These are phyloP conservation scores for Leptographium lundbergii DNA, from an alignment of 2,329 filamentous ascomycete species.

Conservation along the genomic window DNA sequence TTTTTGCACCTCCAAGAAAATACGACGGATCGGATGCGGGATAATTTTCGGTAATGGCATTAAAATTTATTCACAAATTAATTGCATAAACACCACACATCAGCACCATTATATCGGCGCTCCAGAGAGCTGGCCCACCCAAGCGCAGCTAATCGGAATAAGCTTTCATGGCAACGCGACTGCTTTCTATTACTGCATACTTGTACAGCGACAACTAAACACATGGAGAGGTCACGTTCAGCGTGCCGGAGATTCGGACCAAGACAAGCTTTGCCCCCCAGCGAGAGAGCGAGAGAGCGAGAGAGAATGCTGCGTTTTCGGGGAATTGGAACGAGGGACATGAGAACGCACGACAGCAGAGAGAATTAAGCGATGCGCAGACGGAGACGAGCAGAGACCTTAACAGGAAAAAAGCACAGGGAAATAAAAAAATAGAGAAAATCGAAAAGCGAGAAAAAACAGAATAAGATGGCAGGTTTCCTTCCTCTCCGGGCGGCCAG, in stretches of 20 bases:
- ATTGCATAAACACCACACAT: background rate
- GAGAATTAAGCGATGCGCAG: background rate
- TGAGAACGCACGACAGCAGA: background rate
- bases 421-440: background rate
- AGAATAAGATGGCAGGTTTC: background rate
- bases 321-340: too few species aligned
- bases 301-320: too few species aligned
- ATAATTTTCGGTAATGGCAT: conserved; percentile 17
- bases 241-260: too few species aligned
- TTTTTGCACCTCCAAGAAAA: conserved; percentile 9
- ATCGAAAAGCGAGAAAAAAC: background rate
- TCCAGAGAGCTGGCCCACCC: background rate
- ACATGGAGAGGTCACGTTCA: background rate
- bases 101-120: too few species aligned
- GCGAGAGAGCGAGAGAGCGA: too few species aligned
- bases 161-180: background rate
- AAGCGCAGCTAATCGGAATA: too few species aligned
- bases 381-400: background rate
- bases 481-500: conserved; percentile 5
- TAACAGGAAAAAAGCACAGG: conserved; percentile 1
- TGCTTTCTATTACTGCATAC: background rate
- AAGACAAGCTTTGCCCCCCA: too few species aligned
- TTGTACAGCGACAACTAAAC: background rate
- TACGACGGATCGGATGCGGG: conserved; percentile 12
- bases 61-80: conserved; percentile 9